Conservation (phyloP, 164 flowering plant species). For the Magnolia kwangsiensis region DNA sequence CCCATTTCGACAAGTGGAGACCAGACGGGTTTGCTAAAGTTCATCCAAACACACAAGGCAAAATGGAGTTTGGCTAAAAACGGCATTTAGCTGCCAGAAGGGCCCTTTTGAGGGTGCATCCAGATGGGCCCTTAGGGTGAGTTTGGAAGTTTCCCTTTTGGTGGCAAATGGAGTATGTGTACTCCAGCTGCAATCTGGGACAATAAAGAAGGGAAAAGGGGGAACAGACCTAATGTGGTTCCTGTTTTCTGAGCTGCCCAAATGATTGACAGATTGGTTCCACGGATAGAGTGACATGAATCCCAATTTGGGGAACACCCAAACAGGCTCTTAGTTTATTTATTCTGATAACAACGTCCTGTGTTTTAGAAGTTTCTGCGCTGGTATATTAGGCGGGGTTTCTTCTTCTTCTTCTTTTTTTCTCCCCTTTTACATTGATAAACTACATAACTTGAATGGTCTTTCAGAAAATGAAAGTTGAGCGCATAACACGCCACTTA, state of each 20-base stretch:
- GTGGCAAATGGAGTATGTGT: background rate
- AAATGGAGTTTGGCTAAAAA: too few species aligned
- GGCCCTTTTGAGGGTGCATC: too few species aligned
- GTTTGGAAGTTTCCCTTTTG: background rate
- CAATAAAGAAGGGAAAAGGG: background rate
- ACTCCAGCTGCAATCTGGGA: background rate
- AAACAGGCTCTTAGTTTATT: background rate
- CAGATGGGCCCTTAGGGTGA: background rate
- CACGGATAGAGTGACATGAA: background rate
- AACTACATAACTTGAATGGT: background rate
- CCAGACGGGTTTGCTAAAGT: too few species aligned
- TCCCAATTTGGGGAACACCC: background rate
- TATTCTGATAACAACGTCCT: background rate
- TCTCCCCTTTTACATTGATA: background rate
- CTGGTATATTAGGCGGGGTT: background rate
- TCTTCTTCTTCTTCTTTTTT: background rate
- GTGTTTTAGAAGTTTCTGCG: background rate
- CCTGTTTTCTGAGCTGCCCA: background rate
- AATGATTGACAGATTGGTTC: background rate
- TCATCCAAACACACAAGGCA: too few species aligned
- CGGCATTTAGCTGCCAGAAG: too few species aligned
- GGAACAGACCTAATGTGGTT: background rate
- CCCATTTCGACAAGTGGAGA: too few species aligned
- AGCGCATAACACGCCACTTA: constrained; percentile 58
- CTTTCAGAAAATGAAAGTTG: constrained; percentile 61